Evolutionary conservation across 2,329 filamentous ascomycete genomes (phyloP), one percentile per base, ranked within the genome.

Genomic region (Aspergillus carbonarius): DNA sequence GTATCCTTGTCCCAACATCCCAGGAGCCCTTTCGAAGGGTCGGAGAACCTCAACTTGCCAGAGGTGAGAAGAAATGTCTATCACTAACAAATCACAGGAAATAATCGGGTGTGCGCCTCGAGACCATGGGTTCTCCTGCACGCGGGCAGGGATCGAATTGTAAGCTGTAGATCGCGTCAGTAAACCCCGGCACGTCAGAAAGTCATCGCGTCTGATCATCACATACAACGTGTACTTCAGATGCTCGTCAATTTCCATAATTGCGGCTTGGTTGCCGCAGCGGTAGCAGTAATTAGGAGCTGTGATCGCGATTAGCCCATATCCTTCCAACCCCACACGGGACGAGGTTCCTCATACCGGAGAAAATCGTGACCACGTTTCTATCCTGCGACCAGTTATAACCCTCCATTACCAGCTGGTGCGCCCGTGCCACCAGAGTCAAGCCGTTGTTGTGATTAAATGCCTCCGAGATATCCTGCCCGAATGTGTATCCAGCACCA

Each of bases 191-290:
- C 23, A 39, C n/a, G 42, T 48, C 46, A 20, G 59, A 20, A 25
- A 57, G 9, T 35, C 5, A 12, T 13, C 51, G 23, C 30, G 18
- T 47, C 37, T 32, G n/a, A 47, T 32, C 32, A 47, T 39, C 30
- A 88, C 92, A 78, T 85, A 97, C 93, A 99, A 98, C 72, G 95
- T 98, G 80, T 98, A 99, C 83, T 99, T 98, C 74, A 99, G 82
- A 77, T 98, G 93, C 81, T 99, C 95, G 67, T 98, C 95, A 77
- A 99, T 99, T 80, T 98, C 95, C 95, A 99, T 99, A 77, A 99
- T 98, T n/a, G 95, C 95, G 58, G 95, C 95, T 79, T 98, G 95
- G 79, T 99, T 99, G 74, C 95, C 95, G 74, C 95, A 99, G 76
- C 95, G 87, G 84, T 99, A 98, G 82, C 93, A 99, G 83, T 99